Evolutionary conservation across 2,329 filamentous ascomycete genomes (phyloP), one percentile per base, ranked within the genome.

Genomic region (Calonectria montana): DNA sequence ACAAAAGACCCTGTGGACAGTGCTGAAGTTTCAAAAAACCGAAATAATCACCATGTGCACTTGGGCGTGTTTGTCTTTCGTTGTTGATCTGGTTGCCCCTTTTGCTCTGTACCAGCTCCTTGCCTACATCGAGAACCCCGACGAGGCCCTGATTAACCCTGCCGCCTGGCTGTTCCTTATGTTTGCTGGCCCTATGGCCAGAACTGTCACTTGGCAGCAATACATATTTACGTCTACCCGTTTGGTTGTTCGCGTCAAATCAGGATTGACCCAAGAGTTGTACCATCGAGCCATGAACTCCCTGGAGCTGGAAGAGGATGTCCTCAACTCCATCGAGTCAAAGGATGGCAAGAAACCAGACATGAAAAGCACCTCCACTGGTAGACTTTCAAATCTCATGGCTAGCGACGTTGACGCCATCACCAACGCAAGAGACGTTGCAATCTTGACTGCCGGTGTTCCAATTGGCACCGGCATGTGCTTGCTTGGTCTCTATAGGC

Each of bases 401-500:
- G 55, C 55, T 6, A 61, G 55, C 13, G 55, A 61, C 21, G 55
- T 61, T 25, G 55, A 61, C 35, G 35, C 55, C 55, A 61, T 61
- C 13, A 61, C 55, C 5, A 18, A 21, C 16, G 55, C 55, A 61
- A 61, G 37, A 61, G 55, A 61, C 13, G 12, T 61, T n/a, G 35
- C 35, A 18, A 21, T 13, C 5, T 35, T 35, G 3, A 8, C 16
- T n/a, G n/a, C 37, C n/a, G 55, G 55, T 10, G 37, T 61, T 41
- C 55, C 55, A 16, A 27, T 61, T 27, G n/a, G 55, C 35, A 13
- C n/a, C n/a, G 15, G 3, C 21, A 7, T 61, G 13, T 61, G 15
- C 13, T 23, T 61, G 4, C 1, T 41, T 9, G 55, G 55, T 16
- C 55, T 61, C 12, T 61, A 41, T 21, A 61, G 16, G 1, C 55